phyloP scores from a whole-genome alignment of 805 yeast genomes.

The Wickerhamomyces xylosicus region DNA sequence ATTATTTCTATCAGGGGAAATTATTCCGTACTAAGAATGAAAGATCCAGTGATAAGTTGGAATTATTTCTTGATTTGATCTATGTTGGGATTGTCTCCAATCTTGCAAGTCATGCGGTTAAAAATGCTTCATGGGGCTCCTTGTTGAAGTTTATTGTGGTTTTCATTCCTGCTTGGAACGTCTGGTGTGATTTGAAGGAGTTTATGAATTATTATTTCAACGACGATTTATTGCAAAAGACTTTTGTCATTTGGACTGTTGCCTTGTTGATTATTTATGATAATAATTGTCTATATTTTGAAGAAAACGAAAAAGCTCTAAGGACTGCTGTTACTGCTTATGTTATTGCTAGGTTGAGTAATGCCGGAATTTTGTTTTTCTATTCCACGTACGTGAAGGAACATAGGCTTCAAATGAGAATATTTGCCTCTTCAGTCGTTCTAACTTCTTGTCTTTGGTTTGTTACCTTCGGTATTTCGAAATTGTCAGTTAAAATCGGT shows the following conservation, averaged over 20 bases:
- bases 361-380: conserved; percentile 20
- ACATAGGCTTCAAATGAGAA: conserved; percentile 39
- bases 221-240: conserved; percentile 46
- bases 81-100: conserved; percentile 58
- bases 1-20: conserved; percentile 48
- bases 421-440: conserved; percentile 24
- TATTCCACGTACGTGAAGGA: conserved; percentile 36
- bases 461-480: conserved; percentile 35
- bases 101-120: conserved; percentile 42
- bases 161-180: conserved; percentile 50
- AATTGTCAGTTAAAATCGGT: conserved; percentile 35
- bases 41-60: conserved; percentile 39
- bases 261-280: conserved; percentile 37
- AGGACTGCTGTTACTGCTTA: conserved; percentile 27
- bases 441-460: conserved; percentile 36
- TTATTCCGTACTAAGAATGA: conserved; percentile 47
- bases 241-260: conserved; percentile 43
- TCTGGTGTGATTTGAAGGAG: conserved; percentile 58
- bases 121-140: conserved; percentile 35
- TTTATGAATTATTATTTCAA: conserved; percentile 53
- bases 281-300: conserved; percentile 33
- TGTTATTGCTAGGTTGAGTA: conserved; percentile 27
- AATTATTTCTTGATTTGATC: conserved; percentile 50
- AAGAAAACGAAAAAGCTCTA: conserved; percentile 28
- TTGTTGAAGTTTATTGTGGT: conserved; percentile 37